phyloP scores from a whole-genome alignment of 2,329 filamentous ascomycete species.

The Penicillium brasilianum region DNA sequence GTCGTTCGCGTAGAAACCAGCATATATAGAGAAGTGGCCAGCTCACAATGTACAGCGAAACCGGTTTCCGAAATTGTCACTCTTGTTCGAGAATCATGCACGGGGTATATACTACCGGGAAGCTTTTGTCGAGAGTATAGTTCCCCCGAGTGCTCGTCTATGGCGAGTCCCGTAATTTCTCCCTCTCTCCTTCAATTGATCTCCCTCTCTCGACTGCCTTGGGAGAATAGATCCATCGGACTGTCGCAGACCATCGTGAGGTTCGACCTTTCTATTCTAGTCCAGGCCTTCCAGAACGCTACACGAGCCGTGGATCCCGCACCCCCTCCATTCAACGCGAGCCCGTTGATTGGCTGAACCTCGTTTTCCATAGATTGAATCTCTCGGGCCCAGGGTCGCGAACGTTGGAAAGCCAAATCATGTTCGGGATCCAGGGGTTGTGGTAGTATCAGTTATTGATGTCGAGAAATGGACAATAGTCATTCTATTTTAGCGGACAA shows the following conservation, averaged over 20 bases:
- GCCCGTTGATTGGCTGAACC: constrained; percentile 25
- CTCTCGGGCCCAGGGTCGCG: background rate
- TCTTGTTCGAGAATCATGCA: background rate
- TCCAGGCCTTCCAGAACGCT: background rate
- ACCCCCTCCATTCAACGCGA: background rate
- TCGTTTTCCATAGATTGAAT: constrained; percentile 33
- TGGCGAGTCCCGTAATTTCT: too few relatives aligned
- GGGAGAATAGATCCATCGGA: too few relatives aligned
- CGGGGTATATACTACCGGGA: too few relatives aligned
- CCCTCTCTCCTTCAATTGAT: too few relatives aligned
- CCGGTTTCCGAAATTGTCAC: background rate
- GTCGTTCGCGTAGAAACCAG: background rate
- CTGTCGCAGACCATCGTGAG: too few relatives aligned
- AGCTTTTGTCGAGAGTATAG: background rate
- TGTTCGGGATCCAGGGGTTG: background rate
- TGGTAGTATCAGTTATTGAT: too few relatives aligned
- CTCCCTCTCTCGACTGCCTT: too few relatives aligned
- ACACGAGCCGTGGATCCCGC: constrained; percentile 9
- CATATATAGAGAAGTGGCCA: background rate
- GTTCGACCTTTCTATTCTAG: too few relatives aligned
- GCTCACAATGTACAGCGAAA: background rate
- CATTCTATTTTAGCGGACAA: too few relatives aligned
- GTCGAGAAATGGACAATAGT: too few relatives aligned
- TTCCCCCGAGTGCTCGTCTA: background rate
- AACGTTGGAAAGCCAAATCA: background rate